phyloP scores from a whole-genome alignment of 768 basidiomycete genomes.

The Pulveroboletus frians region DNA sequence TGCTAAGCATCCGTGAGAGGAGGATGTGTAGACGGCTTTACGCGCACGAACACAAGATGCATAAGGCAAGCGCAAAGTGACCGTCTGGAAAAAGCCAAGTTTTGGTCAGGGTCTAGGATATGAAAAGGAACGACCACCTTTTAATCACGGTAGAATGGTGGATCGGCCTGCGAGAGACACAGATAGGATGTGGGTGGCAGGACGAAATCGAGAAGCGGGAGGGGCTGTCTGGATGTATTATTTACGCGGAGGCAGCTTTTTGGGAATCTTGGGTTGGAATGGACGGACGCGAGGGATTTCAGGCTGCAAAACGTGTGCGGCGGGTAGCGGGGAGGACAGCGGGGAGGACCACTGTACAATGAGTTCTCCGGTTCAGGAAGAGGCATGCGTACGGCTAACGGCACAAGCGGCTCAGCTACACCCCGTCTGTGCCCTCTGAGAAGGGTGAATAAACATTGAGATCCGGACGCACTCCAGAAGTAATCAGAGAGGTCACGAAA shows the following conservation, averaged over 20 bases:
- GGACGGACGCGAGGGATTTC: background rate
- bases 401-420: conserved; percentile 7
- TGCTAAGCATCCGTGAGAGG: conserved; percentile 29
- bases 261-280: background rate
- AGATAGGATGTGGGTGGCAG: conserved; percentile 1
- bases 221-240: conserved; percentile 9
- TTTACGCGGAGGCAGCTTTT: conserved; percentile 9
- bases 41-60: conserved; percentile 37
- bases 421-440: conserved; percentile 15
- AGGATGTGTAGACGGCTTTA: conserved; percentile 19
- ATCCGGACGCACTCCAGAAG: conserved; percentile 13
- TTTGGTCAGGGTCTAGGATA: conserved; percentile 30
- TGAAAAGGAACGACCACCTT: conserved; percentile 25
- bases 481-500: conserved; percentile 22
- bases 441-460: background rate
- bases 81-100: conserved; percentile 29
- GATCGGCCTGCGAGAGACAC: background rate
- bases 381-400: conserved; percentile 8
- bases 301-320: background rate
- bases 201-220: conserved; percentile 18
- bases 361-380: conserved; percentile 36
- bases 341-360: conserved; percentile 26
- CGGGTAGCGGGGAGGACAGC: conserved; percentile 20
- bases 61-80: conserved; percentile 35
- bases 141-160: background rate